These are phyloP conservation scores for Melanogaster broomeanus DNA, from an alignment of 768 basidiomycete genomes.

Conservation along the genomic window DNA sequence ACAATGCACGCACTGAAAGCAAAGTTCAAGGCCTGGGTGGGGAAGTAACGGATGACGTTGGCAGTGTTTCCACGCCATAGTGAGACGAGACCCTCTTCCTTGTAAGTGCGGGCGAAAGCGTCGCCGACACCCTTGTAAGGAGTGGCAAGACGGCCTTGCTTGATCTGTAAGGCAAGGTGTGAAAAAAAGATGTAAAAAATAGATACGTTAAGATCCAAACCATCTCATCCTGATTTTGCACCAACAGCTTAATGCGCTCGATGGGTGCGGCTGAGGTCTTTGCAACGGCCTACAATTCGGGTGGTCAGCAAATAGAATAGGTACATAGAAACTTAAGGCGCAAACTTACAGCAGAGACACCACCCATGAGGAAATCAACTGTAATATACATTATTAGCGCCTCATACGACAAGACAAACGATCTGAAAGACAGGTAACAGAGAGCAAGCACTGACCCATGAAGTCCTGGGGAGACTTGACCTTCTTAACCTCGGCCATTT, in stretches of 20 bases:
- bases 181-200: not conserved
- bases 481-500: slow-evolving; percentile 86
- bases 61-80: slow-evolving; percentile 99
- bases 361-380: slow-evolving; percentile 97
- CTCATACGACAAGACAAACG: slow-evolving; percentile 11
- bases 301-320: slow-evolving; percentile 16
- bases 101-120: slow-evolving; percentile 91
- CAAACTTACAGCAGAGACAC: slow-evolving; percentile 81
- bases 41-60: slow-evolving; percentile 99
- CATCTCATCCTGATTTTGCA: slow-evolving; percentile 99
- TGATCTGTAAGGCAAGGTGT: slow-evolving; percentile 62
- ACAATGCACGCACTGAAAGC: slow-evolving; percentile 84
- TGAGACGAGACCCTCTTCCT: slow-evolving; percentile 92
- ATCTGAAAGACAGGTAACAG: not conserved
- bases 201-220: slow-evolving; percentile 38
- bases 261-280: slow-evolving; percentile 99
- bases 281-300: slow-evolving; percentile 76
- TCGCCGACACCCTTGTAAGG: slow-evolving; percentile 97
- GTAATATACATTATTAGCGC: slow-evolving; percentile 33
- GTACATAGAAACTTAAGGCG: not conserved
- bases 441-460: slow-evolving; percentile 50
- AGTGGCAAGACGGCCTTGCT: slow-evolving; percentile 94
- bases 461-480: slow-evolving; percentile 92
- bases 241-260: slow-evolving; percentile 98
- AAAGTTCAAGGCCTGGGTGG: slow-evolving; percentile 99